These are phyloP conservation scores for Talaromyces marneffei DNA, from an alignment of 2,329 filamentous ascomycete genomes.

Conservation along the genomic window DNA sequence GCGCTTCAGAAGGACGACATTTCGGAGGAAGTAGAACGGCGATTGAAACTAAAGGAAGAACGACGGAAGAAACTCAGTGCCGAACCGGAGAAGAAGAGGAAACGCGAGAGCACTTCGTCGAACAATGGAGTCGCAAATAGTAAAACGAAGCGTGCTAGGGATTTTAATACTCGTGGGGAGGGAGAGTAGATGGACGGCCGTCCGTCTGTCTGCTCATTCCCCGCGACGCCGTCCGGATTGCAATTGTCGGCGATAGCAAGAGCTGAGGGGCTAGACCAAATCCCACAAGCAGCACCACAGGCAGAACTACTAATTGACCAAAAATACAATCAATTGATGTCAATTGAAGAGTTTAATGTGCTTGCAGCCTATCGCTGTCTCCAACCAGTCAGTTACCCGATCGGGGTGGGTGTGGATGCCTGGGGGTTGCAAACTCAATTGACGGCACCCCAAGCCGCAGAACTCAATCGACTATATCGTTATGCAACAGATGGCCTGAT, in stretches of 20 bases:
- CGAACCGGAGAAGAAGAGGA: slow-evolving; percentile 36
- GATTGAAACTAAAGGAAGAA: slow-evolving; percentile 40
- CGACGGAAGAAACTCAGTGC: slow-evolving; percentile 27
- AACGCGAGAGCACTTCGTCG: slow-evolving; percentile 30
- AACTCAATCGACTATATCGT: neutral
- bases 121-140: neutral
- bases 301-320: neutral
- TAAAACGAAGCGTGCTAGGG: neutral
- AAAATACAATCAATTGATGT: neutral
- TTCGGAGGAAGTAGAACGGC: slow-evolving; percentile 41
- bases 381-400: neutral
- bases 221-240: neutral
- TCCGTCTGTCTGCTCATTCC: neutral
- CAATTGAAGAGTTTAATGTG: neutral
- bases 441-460: neutral
- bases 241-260: neutral
- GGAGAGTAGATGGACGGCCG: neutral
- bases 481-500: neutral
- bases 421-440: slow-evolving; percentile 1
- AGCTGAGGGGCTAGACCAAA: neutral
- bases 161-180: too few species aligned
- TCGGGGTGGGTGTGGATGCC: slow-evolving; percentile 1
- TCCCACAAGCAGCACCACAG: neutral
- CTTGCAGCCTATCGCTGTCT: neutral
- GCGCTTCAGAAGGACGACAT: slow-evolving; percentile 41